A percentile compares a stretch with the other conserved stretches of the same genome.
Conservation (phyloP, 2,329 filamentous ascomycete genomes). For the Colletotrichum navitas region DNA sequence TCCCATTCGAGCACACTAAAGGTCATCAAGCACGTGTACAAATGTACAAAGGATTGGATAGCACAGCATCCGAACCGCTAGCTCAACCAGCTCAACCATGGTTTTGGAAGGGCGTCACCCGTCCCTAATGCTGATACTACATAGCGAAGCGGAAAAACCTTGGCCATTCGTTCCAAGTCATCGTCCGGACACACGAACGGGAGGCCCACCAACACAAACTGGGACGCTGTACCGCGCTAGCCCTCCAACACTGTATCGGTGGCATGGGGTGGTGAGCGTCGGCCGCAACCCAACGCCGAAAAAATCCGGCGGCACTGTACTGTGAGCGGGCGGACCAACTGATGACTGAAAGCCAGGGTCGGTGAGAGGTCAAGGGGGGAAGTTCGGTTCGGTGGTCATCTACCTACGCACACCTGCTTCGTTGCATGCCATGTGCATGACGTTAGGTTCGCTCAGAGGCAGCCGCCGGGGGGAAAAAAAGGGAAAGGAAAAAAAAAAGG, state of each 20-base stretch:
- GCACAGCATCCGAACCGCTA: slow-evolving; percentile 26
- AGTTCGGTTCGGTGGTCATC: slow-evolving; percentile 3
- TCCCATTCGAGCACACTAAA: slow-evolving; percentile 4
- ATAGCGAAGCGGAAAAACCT: slow-evolving; percentile 3
- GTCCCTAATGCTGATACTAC: slow-evolving; percentile 8
- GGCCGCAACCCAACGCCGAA: slow-evolving; percentile 19
- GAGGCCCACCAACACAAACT: slow-evolving; percentile 13
- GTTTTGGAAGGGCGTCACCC: slow-evolving; percentile 25
- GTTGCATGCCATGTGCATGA: slow-evolving; percentile 29
- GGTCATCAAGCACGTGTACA: slow-evolving; percentile 4
- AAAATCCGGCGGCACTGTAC: slow-evolving; percentile 29
- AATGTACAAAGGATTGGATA: neutral
- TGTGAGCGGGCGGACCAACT: slow-evolving; percentile 23
- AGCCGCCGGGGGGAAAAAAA: slow-evolving; percentile 30
- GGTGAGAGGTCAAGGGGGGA: neutral
- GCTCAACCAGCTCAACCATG: slow-evolving; percentile 29
- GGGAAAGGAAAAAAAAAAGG: slow-evolving; percentile 19
- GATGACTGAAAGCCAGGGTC: neutral
- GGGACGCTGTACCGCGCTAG: slow-evolving; percentile 19
- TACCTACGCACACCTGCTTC: neutral
- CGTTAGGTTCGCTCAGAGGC: slow-evolving; percentile 27
- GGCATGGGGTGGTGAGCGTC: slow-evolving; percentile 9
- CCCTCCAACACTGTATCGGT: slow-evolving; percentile 6
- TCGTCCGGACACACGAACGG: neutral
- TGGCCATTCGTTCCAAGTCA: slow-evolving; percentile 6